Conservation (phyloP, 2,329 filamentous ascomycete species). For the Parastagonospora nodorum region DNA sequence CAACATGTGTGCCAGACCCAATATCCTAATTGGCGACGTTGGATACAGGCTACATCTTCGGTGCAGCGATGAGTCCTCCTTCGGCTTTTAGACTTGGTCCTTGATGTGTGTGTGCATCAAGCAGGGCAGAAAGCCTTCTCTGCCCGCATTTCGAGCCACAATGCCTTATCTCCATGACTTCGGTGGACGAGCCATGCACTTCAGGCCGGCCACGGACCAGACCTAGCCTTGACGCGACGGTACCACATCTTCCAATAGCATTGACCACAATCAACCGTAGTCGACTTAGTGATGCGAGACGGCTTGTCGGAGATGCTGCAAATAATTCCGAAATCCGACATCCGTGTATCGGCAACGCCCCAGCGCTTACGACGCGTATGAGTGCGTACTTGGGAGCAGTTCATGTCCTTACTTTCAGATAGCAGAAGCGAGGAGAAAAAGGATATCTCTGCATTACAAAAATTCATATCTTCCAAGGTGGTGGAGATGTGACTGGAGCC, state of each 20-base stretch:
- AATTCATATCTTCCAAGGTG: background rate
- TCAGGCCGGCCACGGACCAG: background rate
- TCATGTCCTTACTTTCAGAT: no score
- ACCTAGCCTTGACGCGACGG: background rate
- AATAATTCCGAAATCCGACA: background rate
- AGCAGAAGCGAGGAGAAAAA: background rate
- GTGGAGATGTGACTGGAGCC: slow-evolving; percentile 3
- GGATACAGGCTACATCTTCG: no score
- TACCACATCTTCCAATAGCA: background rate
- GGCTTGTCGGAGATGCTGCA: background rate
- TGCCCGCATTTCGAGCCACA: background rate
- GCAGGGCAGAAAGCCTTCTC: background rate
- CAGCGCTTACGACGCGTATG: background rate
- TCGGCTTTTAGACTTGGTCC: no score
- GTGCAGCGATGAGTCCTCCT: no score
- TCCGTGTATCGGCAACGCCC: background rate
- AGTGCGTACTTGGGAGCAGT: no score
- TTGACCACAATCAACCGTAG: background rate
- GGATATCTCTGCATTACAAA: slow-evolving; percentile 1
- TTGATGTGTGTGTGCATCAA: no score
- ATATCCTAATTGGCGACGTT: no score
- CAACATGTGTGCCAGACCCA: no score
- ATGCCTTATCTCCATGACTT: slow-evolving; percentile 2
- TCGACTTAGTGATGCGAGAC: background rate
- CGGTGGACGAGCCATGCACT: background rate